Conservation (phyloP, 345 rosid species). For the Pseudoturritis turrita region DNA sequence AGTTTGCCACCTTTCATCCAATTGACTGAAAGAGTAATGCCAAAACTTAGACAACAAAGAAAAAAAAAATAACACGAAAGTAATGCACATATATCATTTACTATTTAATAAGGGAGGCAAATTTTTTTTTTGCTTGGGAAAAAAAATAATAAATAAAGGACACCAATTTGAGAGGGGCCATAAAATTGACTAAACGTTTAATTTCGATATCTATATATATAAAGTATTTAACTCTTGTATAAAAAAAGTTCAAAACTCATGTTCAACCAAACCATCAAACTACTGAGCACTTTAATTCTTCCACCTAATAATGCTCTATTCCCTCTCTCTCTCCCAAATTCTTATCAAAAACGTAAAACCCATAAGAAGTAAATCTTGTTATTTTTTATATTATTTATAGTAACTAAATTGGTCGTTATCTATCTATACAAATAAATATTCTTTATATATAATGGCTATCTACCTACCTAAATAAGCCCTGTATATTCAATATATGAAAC, state of each 20-base stretch:
- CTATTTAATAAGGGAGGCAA: not conserved
- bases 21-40: constrained; percentile 6
- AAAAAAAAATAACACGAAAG: not conserved
- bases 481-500: too few relatives aligned
- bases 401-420: not conserved
- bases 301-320: constrained; percentile 11
- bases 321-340: not conserved
- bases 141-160: not conserved
- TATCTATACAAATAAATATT: not conserved
- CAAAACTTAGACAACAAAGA: not conserved
- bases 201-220: not conserved
- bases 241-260: constrained; percentile 16
- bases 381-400: not conserved
- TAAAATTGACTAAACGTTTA: constrained; percentile 12
- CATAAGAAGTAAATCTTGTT: not conserved
- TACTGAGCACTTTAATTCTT: constrained; percentile 2
- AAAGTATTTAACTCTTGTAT: constrained; percentile 5
- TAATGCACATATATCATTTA: not conserved
- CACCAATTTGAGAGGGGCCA: constrained; percentile 5
- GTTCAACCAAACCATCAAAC: constrained; percentile 33
- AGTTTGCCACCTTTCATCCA: constrained; percentile 16
- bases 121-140: too few relatives aligned
- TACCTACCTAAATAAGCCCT: too few relatives aligned
- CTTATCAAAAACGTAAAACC: constrained; percentile 11
- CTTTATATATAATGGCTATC: too few relatives aligned